Conservation (phyloP, 345 rosid genomes). For the Sonneratia alba region DNA sequence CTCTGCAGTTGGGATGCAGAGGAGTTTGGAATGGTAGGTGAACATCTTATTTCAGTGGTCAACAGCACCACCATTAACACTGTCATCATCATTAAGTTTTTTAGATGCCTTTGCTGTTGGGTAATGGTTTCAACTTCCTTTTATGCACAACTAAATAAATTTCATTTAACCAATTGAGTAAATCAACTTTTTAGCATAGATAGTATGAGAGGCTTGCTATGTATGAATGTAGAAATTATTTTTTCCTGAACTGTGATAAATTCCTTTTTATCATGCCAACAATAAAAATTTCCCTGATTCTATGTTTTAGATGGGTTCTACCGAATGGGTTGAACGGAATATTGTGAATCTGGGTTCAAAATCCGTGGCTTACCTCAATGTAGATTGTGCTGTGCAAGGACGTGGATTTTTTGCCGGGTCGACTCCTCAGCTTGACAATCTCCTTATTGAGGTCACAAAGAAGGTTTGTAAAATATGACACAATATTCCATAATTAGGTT, state of each 20-base stretch:
- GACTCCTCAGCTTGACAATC: conserved; percentile 80
- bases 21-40: conserved; percentile 96
- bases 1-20: conserved; percentile 98
- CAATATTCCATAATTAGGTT: neutral
- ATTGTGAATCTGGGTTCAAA: conserved; percentile 65
- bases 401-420: conserved; percentile 75
- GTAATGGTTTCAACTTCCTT: neutral
- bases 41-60: conserved; percentile 1
- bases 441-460: conserved; percentile 61
- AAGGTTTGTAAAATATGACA: conserved; percentile 29
- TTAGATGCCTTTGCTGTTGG: neutral
- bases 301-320: conserved; percentile 56
- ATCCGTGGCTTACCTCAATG: conserved; percentile 86
- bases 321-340: conserved; percentile 98
- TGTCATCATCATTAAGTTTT: neutral
- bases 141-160: neutral
- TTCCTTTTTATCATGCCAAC: neutral
- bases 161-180: neutral
- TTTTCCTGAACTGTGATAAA: neutral
- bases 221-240: neutral
- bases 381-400: conserved; percentile 99
- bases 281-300: neutral
- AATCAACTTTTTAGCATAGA: neutral
- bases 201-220: neutral
- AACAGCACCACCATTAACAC: neutral